Percentiles rank a stretch among this genome's conserved stretches.
Conservation (phyloP, 202 grass and related monocot species). For the Schoenoplectus triqueter region DNA sequence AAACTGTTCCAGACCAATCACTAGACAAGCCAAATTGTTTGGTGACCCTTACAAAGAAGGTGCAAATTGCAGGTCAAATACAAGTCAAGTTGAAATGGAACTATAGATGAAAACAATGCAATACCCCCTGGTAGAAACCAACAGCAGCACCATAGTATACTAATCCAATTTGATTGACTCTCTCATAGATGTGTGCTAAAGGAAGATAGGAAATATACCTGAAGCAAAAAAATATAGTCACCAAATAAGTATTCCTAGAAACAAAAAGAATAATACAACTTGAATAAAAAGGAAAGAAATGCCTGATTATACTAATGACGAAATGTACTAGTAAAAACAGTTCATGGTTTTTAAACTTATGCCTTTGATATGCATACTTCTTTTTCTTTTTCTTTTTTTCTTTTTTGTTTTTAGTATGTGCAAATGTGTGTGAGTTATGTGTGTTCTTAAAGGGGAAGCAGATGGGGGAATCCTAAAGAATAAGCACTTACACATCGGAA, state of each 20-base stretch:
- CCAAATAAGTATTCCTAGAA: background rate
- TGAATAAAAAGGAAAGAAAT: constrained; percentile 8
- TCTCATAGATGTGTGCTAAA: constrained; percentile 94
- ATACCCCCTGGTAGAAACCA: constrained; percentile 99
- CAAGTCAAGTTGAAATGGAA: background rate
- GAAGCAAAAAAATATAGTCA: constrained; percentile 26
- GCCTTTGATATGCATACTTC: background rate
- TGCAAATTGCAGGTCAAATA: background rate
- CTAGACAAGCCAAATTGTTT: background rate
- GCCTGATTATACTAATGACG: background rate
- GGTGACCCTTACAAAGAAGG: background rate
- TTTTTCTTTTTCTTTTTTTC: background rate
- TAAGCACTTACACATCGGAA: constrained; percentile 79
- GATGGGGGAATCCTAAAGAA: background rate
- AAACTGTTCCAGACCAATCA: background rate
- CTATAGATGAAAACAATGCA: constrained; percentile 18
- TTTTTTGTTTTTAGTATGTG: background rate
- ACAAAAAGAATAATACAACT: constrained; percentile 34
- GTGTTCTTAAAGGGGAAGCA: background rate
- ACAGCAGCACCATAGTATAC: constrained; percentile 69
- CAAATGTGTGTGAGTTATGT: background rate
- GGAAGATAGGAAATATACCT: constrained; percentile 95
- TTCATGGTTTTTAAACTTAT: background rate
- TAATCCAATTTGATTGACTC: constrained; percentile 70
- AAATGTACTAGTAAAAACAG: background rate